phyloP scores from a whole-genome alignment of 257 asterid species.

The Avicennia marina region DNA sequence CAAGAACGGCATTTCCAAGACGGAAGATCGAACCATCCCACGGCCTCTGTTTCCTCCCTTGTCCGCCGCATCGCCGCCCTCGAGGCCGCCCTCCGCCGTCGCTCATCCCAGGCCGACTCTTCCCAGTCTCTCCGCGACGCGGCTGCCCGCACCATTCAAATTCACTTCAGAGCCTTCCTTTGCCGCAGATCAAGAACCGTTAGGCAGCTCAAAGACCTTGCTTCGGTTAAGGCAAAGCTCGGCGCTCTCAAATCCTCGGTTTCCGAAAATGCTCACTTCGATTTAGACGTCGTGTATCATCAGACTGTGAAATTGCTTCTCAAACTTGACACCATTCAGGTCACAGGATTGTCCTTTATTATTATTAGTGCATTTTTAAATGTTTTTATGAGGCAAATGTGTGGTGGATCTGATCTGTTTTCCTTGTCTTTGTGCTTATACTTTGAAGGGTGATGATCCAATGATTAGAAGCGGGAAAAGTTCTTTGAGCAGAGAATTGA shows the following conservation, averaged over 20 bases:
- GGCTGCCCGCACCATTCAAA: conserved; percentile 80
- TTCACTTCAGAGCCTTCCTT: conserved; percentile 73
- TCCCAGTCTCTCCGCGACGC: conserved; percentile 56
- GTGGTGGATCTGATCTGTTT: conserved; percentile 5
- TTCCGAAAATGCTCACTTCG: conserved; percentile 34
- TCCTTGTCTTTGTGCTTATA: not conserved
- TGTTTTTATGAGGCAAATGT: no score
- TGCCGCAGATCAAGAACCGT: conserved; percentile 79
- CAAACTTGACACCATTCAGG: conserved; percentile 66
- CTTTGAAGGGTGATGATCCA: conserved; percentile 73
- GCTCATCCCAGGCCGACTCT: no score
- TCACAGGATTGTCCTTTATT: conserved; percentile 20
- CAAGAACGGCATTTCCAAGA: conserved; percentile 23
- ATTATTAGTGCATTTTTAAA: no score
- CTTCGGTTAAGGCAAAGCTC: conserved; percentile 55
- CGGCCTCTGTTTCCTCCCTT: conserved; percentile 49
- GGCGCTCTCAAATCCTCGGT: conserved; percentile 48
- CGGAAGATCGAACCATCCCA: conserved; percentile 14
- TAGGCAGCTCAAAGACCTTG: conserved; percentile 64
- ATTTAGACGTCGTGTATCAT: conserved; percentile 33
- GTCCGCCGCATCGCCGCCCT: conserved; percentile 78
- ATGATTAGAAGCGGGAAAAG: conserved; percentile 74
- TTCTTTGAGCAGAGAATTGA: conserved; percentile 49
- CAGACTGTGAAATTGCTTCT: conserved; percentile 48
- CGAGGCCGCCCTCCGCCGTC: conserved; percentile 57